Conservation (phyloP, 2,329 filamentous ascomycete genomes). For the Arthroderma uncinatum region DNA sequence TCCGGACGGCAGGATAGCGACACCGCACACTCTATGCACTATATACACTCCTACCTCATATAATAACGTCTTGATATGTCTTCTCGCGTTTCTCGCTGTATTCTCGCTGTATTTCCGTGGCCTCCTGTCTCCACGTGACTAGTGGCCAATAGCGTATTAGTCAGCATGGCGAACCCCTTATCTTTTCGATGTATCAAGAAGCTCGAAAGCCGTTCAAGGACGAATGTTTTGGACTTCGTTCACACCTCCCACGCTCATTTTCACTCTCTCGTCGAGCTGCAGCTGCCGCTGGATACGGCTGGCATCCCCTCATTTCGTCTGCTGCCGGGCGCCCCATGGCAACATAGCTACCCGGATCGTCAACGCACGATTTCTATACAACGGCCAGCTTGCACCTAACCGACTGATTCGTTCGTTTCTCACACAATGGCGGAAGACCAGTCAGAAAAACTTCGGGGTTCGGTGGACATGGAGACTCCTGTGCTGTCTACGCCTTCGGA, state of each 20-base stretch:
- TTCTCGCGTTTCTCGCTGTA: background rate
- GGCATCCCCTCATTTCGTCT: background rate
- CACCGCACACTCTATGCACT: background rate
- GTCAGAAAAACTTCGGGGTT: background rate
- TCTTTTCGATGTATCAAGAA: background rate
- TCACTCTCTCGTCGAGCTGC: background rate
- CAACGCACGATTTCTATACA: background rate
- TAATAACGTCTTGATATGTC: background rate
- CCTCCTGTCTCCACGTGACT: background rate
- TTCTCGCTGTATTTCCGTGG: background rate
- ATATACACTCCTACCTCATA: background rate
- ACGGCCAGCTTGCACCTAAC: background rate
- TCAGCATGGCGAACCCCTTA: slow-evolving; percentile 3
- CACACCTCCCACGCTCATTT: background rate
- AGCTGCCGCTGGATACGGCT: slow-evolving; percentile 4
- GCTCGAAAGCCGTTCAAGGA: background rate
- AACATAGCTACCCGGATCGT: background rate
- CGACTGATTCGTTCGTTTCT: background rate
- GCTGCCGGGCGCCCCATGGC: background rate
- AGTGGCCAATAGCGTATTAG: background rate
- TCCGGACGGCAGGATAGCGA: background rate
- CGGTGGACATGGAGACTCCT: background rate
- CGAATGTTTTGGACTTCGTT: background rate
- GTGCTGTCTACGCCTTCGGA: background rate
- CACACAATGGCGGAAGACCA: background rate